Evolutionary conservation across 129 eudicot genomes (phyloP), one percentile per base, ranked within the genome.

Genomic region (Tagetes erecta): DNA sequence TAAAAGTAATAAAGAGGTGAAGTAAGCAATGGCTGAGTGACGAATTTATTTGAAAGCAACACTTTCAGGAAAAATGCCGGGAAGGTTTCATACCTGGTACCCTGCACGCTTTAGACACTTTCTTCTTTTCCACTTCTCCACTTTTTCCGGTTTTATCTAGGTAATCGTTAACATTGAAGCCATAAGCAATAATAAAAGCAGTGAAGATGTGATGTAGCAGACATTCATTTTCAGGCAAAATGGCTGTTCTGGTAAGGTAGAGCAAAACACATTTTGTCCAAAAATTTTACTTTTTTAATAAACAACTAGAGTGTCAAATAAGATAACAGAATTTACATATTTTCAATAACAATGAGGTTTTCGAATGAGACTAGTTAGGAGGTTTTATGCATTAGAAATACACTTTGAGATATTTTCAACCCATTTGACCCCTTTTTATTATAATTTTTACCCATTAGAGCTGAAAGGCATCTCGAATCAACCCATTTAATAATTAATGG

Each of bases 61-160:
- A 68, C 40, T 38, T 40, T 33, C 47, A 41, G 39, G 50, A 59
- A 68, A 80, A 36, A 62, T 37, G 51, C 74, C n/a, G 71, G 60
- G 60, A 80, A 52, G 67, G 44, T 35, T 63, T 55, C 68, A 46
- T 80, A 90, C 94, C 94, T 87, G 81, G 84, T 71, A 69, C 56
- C 65, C 67, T 53, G 63, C 69, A 20, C 39, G 75, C 87, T 72
- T 72, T 63, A 37, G 78, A 71, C 56, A 46, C 67, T 65, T 70
- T 79, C 71, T 80, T 75, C 80, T 65, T 80, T 62, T 74, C 79
- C 63, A 68, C 68, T 62, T 50, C 70, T 70, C 31, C 78, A 38
- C 66, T 82, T 62, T 71, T 70, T 45, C 74, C 71, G 62, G 44
- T 75, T 76, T 80, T 82, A 75, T 76, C 84, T 68, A 41, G 40